phyloP scores from a whole-genome alignment of 345 rosid genomes.

The Populus pruinosa region DNA sequence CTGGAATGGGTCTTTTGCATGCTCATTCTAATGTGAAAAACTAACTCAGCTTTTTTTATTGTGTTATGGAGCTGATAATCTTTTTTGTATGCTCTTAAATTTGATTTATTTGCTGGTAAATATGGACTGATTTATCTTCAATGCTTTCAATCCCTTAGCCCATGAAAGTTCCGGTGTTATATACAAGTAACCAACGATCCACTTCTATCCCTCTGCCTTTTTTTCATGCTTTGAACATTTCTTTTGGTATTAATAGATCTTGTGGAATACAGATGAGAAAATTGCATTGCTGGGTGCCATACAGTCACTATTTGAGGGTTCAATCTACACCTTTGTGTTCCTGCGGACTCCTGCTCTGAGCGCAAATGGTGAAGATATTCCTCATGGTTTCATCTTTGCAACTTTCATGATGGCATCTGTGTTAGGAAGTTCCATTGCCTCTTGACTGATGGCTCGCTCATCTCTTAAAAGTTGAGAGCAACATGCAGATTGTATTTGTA shows the following conservation, averaged over 20 bases:
- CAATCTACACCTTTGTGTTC: constrained; percentile 97
- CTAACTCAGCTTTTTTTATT: background rate
- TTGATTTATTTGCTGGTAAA: background rate
- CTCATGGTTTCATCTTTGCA: constrained; percentile 95
- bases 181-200: background rate
- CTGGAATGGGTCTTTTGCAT: background rate
- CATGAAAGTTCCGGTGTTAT: background rate
- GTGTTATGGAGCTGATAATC: background rate
- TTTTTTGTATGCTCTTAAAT: background rate
- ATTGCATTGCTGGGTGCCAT: constrained; percentile 93
- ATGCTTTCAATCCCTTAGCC: no score
- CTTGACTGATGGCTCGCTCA: constrained; percentile 74
- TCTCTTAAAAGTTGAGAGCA: constrained; percentile 72
- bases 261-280: constrained; percentile 64
- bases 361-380: constrained; percentile 84
- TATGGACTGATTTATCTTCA: no score
- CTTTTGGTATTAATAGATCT: constrained; percentile 10
- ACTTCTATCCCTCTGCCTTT: background rate
- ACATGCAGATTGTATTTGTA: constrained; percentile 86
- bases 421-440: constrained; percentile 94
- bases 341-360: constrained; percentile 96
- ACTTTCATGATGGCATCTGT: constrained; percentile 95
- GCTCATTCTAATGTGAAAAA: background rate
- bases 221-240: constrained; percentile 3
- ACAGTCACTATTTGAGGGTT: constrained; percentile 92